Conservation (phyloP, 352 stramenopile genomes). For the Pythium grandisporangium region DNA sequence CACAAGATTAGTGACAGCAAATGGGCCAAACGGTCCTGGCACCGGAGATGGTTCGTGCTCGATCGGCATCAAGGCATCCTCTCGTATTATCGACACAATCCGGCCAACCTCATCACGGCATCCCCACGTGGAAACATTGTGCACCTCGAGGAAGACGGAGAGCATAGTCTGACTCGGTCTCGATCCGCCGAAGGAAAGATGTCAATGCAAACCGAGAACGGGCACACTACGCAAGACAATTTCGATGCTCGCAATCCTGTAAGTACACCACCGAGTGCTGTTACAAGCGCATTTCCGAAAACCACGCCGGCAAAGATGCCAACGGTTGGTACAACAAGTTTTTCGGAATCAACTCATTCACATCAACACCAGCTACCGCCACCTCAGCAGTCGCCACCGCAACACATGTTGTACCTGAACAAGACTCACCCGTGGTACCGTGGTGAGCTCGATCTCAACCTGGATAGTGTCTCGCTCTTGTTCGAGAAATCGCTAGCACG, state of each 20-base stretch:
- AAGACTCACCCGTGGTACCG: conserved; percentile 76
- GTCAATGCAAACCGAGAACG: no score
- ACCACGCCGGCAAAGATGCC: not conserved
- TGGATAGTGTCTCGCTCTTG: conserved; percentile 63
- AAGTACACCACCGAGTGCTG: not conserved
- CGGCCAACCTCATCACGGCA: conserved; percentile 51
- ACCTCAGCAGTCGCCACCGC: conserved; percentile 22
- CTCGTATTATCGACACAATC: conserved; percentile 79
- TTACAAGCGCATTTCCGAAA: not conserved
- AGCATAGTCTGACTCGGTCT: conserved; percentile 7
- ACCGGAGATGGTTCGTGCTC: conserved; percentile 81
- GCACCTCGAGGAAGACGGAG: conserved; percentile 37
- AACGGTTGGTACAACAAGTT: not conserved
- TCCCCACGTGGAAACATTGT: conserved; percentile 65
- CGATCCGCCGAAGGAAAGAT: conserved; percentile 7
- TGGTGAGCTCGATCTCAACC: conserved; percentile 64
- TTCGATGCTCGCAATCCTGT: no score
- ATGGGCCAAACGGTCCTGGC: conserved; percentile 75
- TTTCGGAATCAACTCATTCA: not conserved
- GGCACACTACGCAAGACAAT: no score
- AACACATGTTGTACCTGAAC: conserved; percentile 63
- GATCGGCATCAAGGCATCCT: conserved; percentile 62
- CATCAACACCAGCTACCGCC: no score
- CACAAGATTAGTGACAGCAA: conserved; percentile 85
- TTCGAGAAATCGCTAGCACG: conserved; percentile 75